Percentiles rank a stretch among this genome's conserved stretches.
These are phyloP conservation scores for Ogataea corticis DNA, from an alignment of 805 yeast genomes.

Conservation along the genomic window DNA sequence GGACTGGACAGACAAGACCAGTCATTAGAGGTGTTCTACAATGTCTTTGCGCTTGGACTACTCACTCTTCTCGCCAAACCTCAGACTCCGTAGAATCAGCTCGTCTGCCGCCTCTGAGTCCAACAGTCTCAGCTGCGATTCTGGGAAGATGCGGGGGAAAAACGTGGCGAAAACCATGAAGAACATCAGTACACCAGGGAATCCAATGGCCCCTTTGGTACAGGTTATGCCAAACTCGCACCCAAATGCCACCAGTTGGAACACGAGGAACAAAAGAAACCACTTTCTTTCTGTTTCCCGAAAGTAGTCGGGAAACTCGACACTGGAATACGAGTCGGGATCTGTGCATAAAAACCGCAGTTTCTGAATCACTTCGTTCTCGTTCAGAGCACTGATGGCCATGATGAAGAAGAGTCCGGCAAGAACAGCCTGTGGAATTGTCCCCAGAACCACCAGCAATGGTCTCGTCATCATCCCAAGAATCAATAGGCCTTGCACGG, in stretches of 20 bases:
- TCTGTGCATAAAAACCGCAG: conserved; percentile 67
- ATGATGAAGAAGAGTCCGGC: conserved; percentile 92
- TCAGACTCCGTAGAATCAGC: conserved; percentile 32
- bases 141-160: conserved; percentile 64
- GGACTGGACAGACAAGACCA: too few relatives aligned
- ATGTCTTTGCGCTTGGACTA: not conserved
- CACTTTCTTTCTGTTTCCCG: conserved; percentile 41
- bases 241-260: conserved; percentile 68
- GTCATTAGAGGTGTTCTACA: too few relatives aligned
- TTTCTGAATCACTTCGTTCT: conserved; percentile 62
- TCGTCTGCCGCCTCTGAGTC: conserved; percentile 49
- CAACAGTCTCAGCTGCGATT: conserved; percentile 56
- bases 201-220: conserved; percentile 90
- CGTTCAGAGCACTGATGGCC: conserved; percentile 80
- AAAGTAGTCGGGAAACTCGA: conserved; percentile 22
- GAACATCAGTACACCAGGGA: conserved; percentile 80
- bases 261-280: conserved; percentile 53
- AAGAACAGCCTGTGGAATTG: conserved; percentile 89
- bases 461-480: conserved; percentile 91
- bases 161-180: conserved; percentile 64
- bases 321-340: conserved; percentile 32
- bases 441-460: conserved; percentile 71
- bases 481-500: conserved; percentile 80
- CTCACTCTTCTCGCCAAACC: conserved; percentile 12
- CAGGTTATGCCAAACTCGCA: conserved; percentile 84